Evolutionary conservation across 106 monocot species (phyloP).

Genomic region (Acorus calamus): DNA sequence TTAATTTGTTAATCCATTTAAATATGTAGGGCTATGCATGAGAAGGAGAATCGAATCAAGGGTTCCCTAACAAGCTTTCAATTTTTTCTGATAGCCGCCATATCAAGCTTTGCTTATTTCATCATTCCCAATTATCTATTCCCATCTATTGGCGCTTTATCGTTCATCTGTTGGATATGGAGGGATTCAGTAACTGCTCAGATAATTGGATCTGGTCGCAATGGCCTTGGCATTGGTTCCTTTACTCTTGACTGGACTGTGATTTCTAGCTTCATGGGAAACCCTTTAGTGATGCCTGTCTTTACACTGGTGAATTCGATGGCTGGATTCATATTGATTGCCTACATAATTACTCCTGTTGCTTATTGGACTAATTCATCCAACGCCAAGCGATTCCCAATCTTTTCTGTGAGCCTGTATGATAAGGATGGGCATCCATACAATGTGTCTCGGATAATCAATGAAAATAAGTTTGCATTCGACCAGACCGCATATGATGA

Average conservation of each 20-base stretch:
- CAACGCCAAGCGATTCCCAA: slow-evolving; percentile 32
- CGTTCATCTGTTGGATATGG: slow-evolving; percentile 51
- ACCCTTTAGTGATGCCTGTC: slow-evolving; percentile 35
- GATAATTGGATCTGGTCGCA: slow-evolving; percentile 43
- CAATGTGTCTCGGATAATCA: slow-evolving; percentile 14
- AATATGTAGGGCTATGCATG: slow-evolving; percentile 39
- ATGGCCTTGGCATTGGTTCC: slow-evolving; percentile 47
- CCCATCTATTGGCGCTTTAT: slow-evolving; percentile 37
- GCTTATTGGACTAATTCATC: slow-evolving; percentile 38
- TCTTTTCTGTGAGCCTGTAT: slow-evolving; percentile 17
- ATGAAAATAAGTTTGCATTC: slow-evolving; percentile 13
- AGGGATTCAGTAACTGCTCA: slow-evolving; percentile 41
- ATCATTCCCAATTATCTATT: slow-evolving; percentile 53
- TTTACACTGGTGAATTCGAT: slow-evolving; percentile 45
- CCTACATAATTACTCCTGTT: slow-evolving; percentile 32
- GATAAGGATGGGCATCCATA: slow-evolving; percentile 11
- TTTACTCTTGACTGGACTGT: slow-evolving; percentile 53
- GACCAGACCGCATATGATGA: slow-evolving; percentile 12
- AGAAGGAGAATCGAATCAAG: slow-evolving; percentile 38
- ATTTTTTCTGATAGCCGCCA: slow-evolving; percentile 47
- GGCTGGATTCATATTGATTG: slow-evolving; percentile 21
- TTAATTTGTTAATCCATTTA: too few relatives aligned
- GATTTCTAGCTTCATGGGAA: slow-evolving; percentile 33
- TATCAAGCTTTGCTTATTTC: slow-evolving; percentile 58
- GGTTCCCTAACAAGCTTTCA: slow-evolving; percentile 45